Evolutionary conservation across 805 yeast genomes (phyloP).

Genomic region (Ogataea dorogensis): DNA sequence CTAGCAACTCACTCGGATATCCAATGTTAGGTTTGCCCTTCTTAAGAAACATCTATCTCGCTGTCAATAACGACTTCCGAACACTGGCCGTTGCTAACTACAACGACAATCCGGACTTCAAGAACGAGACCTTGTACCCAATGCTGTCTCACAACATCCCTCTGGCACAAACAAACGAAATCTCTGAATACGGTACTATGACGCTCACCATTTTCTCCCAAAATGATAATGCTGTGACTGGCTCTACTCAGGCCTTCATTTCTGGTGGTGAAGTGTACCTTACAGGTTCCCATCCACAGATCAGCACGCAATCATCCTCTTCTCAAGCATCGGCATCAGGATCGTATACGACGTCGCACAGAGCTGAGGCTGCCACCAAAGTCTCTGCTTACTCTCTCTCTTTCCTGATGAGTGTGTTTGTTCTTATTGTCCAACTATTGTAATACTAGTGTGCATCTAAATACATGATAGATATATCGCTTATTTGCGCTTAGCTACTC

Average conservation of each 20-base stretch:
- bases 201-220: slow-evolving; percentile 27
- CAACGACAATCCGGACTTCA: neutral
- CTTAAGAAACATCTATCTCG: slow-evolving; percentile 51
- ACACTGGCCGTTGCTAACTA: slow-evolving; percentile 49
- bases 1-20: slow-evolving; percentile 48
- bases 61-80: slow-evolving; percentile 59
- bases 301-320: slow-evolving; percentile 1
- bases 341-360: slow-evolving; percentile 9
- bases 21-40: slow-evolving; percentile 60
- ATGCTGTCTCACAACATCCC: slow-evolving; percentile 35
- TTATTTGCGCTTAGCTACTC: slow-evolving; percentile 17
- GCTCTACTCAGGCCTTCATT: slow-evolving; percentile 21
- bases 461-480: neutral
- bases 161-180: slow-evolving; percentile 27
- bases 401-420: slow-evolving; percentile 1
- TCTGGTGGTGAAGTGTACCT: slow-evolving; percentile 33
- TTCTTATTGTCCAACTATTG: slow-evolving; percentile 4
- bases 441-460: slow-evolving; percentile 5
- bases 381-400: slow-evolving; percentile 1
- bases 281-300: slow-evolving; percentile 7
- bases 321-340: slow-evolving; percentile 12
- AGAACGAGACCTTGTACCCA: slow-evolving; percentile 13
- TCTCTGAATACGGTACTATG: slow-evolving; percentile 20
- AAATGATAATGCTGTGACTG: slow-evolving; percentile 4
- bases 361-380: slow-evolving; percentile 1